Conservation (phyloP, 1,284 basidiomycete genomes). For the Malassezia yamatoensis region DNA sequence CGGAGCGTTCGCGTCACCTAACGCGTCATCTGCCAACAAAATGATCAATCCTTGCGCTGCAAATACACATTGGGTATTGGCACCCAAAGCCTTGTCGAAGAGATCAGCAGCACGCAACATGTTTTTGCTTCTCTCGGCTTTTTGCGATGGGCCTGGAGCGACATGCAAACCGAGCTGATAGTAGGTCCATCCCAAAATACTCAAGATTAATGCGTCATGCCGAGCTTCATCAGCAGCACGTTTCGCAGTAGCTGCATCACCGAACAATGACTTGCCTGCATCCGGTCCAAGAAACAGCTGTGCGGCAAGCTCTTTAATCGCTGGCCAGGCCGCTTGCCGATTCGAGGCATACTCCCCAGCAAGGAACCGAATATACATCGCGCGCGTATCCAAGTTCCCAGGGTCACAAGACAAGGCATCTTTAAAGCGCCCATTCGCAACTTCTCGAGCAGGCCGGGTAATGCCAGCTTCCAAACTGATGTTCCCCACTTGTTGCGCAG, state of each 20-base stretch:
- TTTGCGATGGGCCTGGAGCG: constrained; percentile 24
- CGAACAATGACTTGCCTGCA: constrained; percentile 26
- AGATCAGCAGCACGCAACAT: constrained; percentile 43
- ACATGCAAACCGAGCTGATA: constrained; percentile 40
- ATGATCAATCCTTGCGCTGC: constrained; percentile 46
- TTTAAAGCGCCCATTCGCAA: constrained; percentile 31
- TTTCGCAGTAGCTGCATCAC: constrained; percentile 28
- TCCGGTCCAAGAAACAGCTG: constrained; percentile 34
- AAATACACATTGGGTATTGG: constrained; percentile 35
- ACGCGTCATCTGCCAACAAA: constrained; percentile 38
- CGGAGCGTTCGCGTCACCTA: constrained; percentile 26
- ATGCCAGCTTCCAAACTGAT: constrained; percentile 16
- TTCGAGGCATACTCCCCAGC: constrained; percentile 39
- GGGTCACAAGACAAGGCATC: constrained; percentile 40
- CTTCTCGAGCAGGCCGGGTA: constrained; percentile 24
- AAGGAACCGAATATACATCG: constrained; percentile 42
- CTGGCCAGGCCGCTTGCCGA: constrained; percentile 33
- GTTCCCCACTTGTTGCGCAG: constrained; percentile 19
- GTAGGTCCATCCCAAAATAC: constrained; percentile 43
- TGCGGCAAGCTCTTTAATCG: constrained; percentile 42
- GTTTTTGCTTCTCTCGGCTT: constrained; percentile 33
- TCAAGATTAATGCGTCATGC: constrained; percentile 36
- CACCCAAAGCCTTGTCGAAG: constrained; percentile 40
- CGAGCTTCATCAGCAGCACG: constrained; percentile 29
- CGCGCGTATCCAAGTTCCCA: constrained; percentile 38